Conservation (phyloP, 2,329 filamentous ascomycete species). For the Teratosphaeria destructans region DNA sequence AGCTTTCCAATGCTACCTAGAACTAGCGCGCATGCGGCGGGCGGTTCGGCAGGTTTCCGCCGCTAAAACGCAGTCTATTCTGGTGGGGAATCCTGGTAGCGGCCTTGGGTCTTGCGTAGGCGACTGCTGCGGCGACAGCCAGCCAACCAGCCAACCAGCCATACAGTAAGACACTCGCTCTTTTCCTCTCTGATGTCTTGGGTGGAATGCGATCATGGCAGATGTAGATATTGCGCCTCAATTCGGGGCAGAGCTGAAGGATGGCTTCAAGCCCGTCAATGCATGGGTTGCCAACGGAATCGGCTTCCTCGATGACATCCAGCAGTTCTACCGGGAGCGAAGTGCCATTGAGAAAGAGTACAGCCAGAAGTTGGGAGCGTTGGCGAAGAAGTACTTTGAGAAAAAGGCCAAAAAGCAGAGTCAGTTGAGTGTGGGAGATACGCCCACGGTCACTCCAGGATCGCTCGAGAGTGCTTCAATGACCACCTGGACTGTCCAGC, state of each 20-base stretch:
- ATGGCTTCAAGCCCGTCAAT: slow-evolving; percentile 93
- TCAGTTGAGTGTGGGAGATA: slow-evolving; percentile 84
- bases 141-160: not conserved
- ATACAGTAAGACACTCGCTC: not conserved
- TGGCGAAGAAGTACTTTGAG: slow-evolving; percentile 95
- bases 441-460: slow-evolving; percentile 82
- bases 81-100: not conserved
- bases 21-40: not conserved
- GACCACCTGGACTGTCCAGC: slow-evolving; percentile 92
- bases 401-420: slow-evolving; percentile 89
- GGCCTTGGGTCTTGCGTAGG: not conserved
- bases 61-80: not conserved
- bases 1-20: not conserved
- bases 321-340: slow-evolving; percentile 93
- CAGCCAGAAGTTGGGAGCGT: slow-evolving; percentile 69
- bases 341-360: slow-evolving; percentile 96
- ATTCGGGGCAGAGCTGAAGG: slow-evolving; percentile 93
- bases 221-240: slow-evolving; percentile 73
- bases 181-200: slow-evolving; percentile 1
- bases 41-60: not conserved
- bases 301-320: slow-evolving; percentile 89
- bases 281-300: slow-evolving; percentile 83
- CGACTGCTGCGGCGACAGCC: not conserved
- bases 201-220: slow-evolving; percentile 49
- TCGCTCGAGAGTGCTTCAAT: slow-evolving; percentile 93